phyloP scores from a whole-genome alignment of 345 rosid genomes.

The Arabis alpina region DNA sequence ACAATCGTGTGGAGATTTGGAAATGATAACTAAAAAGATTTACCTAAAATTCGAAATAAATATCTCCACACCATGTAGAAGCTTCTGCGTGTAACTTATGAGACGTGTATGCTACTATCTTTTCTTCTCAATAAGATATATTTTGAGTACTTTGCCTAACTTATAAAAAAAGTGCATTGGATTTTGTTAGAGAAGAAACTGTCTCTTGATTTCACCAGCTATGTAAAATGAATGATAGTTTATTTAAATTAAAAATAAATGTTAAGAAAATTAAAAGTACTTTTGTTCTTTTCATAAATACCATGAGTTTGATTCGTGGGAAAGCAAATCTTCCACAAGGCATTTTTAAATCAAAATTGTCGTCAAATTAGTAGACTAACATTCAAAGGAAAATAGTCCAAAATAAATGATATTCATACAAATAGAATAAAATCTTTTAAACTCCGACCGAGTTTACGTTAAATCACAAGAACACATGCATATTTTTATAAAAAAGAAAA shows the following conservation, averaged over 20 bases:
- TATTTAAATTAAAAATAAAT: background rate
- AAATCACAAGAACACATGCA: conserved; percentile 9
- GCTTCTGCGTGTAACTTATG: conserved; percentile 9
- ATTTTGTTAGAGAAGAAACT: conserved; percentile 16
- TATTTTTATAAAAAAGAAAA: too few relatives aligned
- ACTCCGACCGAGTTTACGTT: conserved; percentile 10
- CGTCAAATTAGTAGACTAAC: conserved; percentile 4
- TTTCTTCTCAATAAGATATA: background rate
- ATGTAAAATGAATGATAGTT: background rate
- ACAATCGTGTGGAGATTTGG: conserved; percentile 24
- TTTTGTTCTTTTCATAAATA: background rate
- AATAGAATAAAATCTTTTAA: conserved; percentile 3
- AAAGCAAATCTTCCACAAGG: conserved; percentile 11
- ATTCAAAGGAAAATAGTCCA: conserved; percentile 15
- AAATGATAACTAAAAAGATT: conserved; percentile 18
- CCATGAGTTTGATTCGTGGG: conserved; percentile 5
- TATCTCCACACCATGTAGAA: conserved; percentile 20
- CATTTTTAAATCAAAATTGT: conserved; percentile 1
- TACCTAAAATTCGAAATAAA: conserved; percentile 23
- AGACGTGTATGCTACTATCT: conserved; percentile 28
- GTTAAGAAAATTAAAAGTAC: background rate
- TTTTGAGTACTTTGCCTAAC: conserved; percentile 15
- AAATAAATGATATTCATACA: conserved; percentile 1
- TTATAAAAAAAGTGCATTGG: background rate
- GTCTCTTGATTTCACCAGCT: conserved; percentile 9